Base-by-base conservation (phyloP, 139 green algal genomes). In the Chlamydomonas sphaeroides region DNA sequence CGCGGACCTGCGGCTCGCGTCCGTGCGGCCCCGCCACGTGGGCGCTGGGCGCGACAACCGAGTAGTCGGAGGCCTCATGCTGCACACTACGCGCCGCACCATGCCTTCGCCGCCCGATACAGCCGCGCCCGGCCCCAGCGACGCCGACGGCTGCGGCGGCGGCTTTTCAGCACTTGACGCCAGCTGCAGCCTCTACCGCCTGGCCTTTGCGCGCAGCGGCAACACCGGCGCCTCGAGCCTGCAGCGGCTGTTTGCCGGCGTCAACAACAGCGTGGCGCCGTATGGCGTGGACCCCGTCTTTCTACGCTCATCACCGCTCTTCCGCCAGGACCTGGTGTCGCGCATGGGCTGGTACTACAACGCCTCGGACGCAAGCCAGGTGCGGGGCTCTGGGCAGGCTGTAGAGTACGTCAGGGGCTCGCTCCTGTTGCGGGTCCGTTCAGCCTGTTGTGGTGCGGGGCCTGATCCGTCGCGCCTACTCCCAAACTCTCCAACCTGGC, bases 231-330 rank as follows among this genome's bases (percentile, higher is more conserved):
- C 65, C 25, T 33, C 7, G 28, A 33, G 45, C 35, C 67, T 84
- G 51, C 49, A 36, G 39, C 66, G 68, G 39, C 79, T 88, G 63
- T 90, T 85, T 59, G 73, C 48, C 3, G 79, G 30, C 25, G 39
- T 75, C 18, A 66, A 68, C 32, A 67, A 82, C 51, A 70, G 68
- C 21, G 4, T 84, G 0, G 66, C 63, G 28, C 84, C 87, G 0
- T 91, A 91, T 41, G 87, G 84, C 11, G 79, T 91, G 8, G 87
- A 91, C 65, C 83, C 87, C 26, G 75, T 80, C 0, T 88, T 91
- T 68, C 74, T 91, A 1, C 68, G 71, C 51, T 84, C 71, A 20
- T 78, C 79, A 18, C 21, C 65, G 5, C 65, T 91, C 53, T 91
- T 87, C 75, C 62, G 63, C 26, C 67, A 69, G 0, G 75, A 79